These are phyloP conservation scores for Xylogone sp. DNA, from an alignment of 2,329 filamentous ascomycete genomes.

Conservation along the genomic window DNA sequence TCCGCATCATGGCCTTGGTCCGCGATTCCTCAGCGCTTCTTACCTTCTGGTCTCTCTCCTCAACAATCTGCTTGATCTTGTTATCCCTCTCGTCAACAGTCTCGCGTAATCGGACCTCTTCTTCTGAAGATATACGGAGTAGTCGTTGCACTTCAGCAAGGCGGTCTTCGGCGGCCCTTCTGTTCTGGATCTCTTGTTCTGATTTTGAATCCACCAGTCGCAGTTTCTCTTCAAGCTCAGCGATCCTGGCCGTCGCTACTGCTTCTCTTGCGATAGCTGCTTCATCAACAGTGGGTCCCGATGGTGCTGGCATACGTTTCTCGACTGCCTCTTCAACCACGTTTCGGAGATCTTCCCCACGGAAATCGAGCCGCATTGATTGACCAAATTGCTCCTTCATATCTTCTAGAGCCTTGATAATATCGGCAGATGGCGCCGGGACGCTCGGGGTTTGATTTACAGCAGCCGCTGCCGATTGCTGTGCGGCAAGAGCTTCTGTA, in stretches of 20 bases:
- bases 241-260: constrained; percentile 33
- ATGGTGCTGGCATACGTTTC: constrained; percentile 49
- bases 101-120: constrained; percentile 65
- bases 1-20: constrained; percentile 55
- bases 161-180: constrained; percentile 68
- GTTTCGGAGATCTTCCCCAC: constrained; percentile 51
- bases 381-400: constrained; percentile 52
- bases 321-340: constrained; percentile 62
- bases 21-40: constrained; percentile 54
- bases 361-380: constrained; percentile 40
- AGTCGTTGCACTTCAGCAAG: constrained; percentile 69
- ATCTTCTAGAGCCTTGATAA: constrained; percentile 65
- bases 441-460: constrained; percentile 17
- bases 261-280: constrained; percentile 14
- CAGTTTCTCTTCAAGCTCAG: constrained; percentile 68
- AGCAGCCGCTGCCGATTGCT: constrained; percentile 40
- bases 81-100: constrained; percentile 65
- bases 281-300: constrained; percentile 42
- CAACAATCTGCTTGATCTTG: constrained; percentile 61
- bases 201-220: constrained; percentile 58
- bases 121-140: constrained; percentile 66
- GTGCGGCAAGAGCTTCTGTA: constrained; percentile 66
- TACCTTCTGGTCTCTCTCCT: constrained; percentile 67
- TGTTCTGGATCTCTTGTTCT: constrained; percentile 59
- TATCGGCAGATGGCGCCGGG: constrained; percentile 34